phyloP scores from a whole-genome alignment of 148 eudicot species.

The Fagopyrum tataricum region DNA sequence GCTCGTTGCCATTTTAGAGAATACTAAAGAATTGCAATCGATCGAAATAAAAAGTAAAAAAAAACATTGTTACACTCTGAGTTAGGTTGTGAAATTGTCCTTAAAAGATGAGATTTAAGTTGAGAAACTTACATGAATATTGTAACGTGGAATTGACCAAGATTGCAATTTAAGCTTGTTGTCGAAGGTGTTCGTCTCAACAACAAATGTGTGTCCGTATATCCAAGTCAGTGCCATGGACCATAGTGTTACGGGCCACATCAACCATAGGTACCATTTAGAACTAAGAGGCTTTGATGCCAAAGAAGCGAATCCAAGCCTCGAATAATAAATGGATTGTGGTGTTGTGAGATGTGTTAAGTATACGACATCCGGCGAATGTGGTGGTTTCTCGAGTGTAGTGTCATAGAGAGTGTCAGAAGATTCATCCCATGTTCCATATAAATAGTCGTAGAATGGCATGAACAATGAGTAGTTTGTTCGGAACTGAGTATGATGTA shows the following conservation, averaged over 20 bases:
- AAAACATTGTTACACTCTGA: neutral
- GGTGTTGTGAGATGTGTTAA: conserved; percentile 38
- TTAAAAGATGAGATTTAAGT: neutral
- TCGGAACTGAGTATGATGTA: conserved; percentile 43
- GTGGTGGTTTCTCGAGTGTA: conserved; percentile 22
- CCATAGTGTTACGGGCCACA: conserved; percentile 29
- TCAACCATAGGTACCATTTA: conserved; percentile 20
- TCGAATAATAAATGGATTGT: conserved; percentile 28
- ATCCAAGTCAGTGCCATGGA: conserved; percentile 27
- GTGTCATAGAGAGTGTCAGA: conserved; percentile 22
- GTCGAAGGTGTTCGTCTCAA: conserved; percentile 33
- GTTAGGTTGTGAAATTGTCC: neutral
- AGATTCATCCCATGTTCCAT: conserved; percentile 35
- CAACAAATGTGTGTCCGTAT: conserved; percentile 19
- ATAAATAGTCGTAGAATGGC: conserved; percentile 40
- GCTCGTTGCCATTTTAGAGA: conserved; percentile 35
- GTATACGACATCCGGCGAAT: conserved; percentile 26
- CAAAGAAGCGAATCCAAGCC: conserved; percentile 31
- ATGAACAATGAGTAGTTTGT: conserved; percentile 39
- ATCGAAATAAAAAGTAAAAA: neutral
- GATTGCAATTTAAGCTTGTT: conserved; percentile 39
- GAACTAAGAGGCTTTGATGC: conserved; percentile 30
- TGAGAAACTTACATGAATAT: conserved; percentile 25
- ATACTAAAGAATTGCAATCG: conserved; percentile 26
- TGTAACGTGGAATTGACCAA: conserved; percentile 45